Evolutionary conservation across 768 basidiomycete genomes (phyloP), one percentile per base, ranked within the genome.

Genomic region (Tubosaeta sp.): DNA sequence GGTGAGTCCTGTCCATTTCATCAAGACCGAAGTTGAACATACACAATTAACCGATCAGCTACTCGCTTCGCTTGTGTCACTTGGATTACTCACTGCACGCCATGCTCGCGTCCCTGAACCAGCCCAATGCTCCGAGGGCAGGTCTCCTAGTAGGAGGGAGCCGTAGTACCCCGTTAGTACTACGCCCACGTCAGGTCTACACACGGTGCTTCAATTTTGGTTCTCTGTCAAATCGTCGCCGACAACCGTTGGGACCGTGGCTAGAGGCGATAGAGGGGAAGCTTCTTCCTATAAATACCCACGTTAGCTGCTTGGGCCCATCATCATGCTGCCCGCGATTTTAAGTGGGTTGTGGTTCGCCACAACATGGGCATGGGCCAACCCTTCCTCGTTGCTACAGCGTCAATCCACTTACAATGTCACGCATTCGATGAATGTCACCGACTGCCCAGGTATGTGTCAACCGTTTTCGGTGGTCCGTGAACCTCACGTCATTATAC

Each of bases 391-490:
- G 21, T 35, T 52, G 18, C 11, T 46, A 11, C 54, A 53, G 8
- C 58, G 47, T 42, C 49, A 40, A 25, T 29, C 45, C 6, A 7
- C 52, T 16, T 36, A 31, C 1, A 53, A 40, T 48, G 25, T 36
- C 14, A 42, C 51, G 0, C 42, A 63, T 22, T 68, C 69, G 5
- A 53, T 42, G 60, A 70, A 68, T 22, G 62, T 70, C 45, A 55
- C 70, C 24, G 24, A 48, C 31, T 70, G 69, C 41, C 69, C 69
- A 57, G 69, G 69, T 69, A 54, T 3, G 16, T 43, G 22, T 10
- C 32, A 11, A 1, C 18, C 25, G 25, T 4, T 4, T 8, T 8
- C 8, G 25, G 8, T 48, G 6, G 4, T 25, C 47, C 9, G 6
- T 42, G 0, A 22, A 18, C 27, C 27, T 46, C 4, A 32, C 22